Conservation (phyloP, 202 grass and related monocot species). For the Eragrostis tef region DNA sequence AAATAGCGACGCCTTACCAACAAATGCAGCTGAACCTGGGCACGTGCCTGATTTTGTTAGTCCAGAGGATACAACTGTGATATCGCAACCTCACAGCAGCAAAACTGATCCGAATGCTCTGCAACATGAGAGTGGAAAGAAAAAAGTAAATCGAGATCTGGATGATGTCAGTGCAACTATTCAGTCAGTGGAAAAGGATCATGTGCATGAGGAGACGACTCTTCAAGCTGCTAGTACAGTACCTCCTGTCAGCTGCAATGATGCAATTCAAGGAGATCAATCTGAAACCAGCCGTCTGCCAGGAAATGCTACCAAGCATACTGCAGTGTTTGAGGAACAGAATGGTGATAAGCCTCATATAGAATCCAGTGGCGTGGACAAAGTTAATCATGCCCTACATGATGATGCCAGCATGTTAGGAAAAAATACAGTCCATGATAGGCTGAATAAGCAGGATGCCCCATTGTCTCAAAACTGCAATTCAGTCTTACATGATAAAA, state of each 20-base stretch:
- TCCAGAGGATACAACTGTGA: slow-evolving; percentile 23
- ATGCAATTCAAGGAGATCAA: slow-evolving; percentile 30
- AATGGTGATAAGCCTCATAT: not conserved
- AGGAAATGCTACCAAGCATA: slow-evolving; percentile 28
- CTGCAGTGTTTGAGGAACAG: not conserved
- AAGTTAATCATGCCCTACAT: slow-evolving; percentile 37
- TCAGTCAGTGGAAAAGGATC: slow-evolving; percentile 35
- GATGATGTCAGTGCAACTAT: slow-evolving; percentile 19
- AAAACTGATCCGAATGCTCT: slow-evolving; percentile 29
- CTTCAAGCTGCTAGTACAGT: slow-evolving; percentile 10
- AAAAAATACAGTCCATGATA: slow-evolving; percentile 14
- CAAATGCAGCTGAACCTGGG: slow-evolving; percentile 34
- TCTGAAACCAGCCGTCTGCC: slow-evolving; percentile 34
- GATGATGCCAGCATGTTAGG: slow-evolving; percentile 34
- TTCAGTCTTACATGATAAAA: slow-evolving; percentile 37
- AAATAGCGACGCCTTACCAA: slow-evolving; percentile 25
- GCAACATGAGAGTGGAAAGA: slow-evolving; percentile 32
- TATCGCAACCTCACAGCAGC: not conserved
- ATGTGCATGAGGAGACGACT: slow-evolving; percentile 1
- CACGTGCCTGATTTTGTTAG: slow-evolving; percentile 34
- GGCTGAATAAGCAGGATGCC: slow-evolving; percentile 11
- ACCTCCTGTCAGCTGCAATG: slow-evolving; percentile 29
- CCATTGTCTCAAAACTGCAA: slow-evolving; percentile 33
- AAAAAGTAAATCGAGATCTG: slow-evolving; percentile 42
- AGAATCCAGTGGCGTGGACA: slow-evolving; percentile 17